Base-by-base conservation (phyloP, 1,284 basidiomycete genomes). In the Inonotus hispidus region DNA sequence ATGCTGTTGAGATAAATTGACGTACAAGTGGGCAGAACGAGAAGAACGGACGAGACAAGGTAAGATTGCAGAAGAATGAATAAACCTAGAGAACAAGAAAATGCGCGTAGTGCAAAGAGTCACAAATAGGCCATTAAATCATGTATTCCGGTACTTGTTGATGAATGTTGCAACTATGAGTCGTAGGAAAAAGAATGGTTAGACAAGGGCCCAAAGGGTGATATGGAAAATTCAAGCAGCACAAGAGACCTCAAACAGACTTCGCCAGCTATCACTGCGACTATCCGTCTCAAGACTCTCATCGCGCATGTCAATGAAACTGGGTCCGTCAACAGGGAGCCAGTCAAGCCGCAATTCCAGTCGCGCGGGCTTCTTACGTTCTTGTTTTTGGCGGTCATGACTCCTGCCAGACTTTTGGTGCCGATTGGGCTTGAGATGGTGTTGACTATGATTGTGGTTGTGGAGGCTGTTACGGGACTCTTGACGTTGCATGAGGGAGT, bases 291-390 rank as follows among this genome's bases (percentile, higher is more conserved):
- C 62, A 16, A 57, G 58, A 29, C 41, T 53, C 25, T 64, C 63
- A 21, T 64, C 63, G 21, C 56, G 55, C 47, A 64, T 46, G 25
- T 64, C 63, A 57, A 64, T 64, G 50, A 64, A 64, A 32, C 59
- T 64, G n/a, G 59, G 57, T 21, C 23, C 46, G 10, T 63, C 59
- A 21, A 37, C 47, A 43, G 46, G 25, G 7, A 25, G 35, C 61
- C 56, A 62, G 32, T 59, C 61, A 27, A 62, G 35, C 37, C 39
- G 56, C 21, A 62, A 21, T 29, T 59, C 58, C 7, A 60, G 45
- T 10, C 60, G 56, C n/a, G 54, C 35, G 21, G 49, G 52, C 25
- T 41, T 27, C 39, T 37, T 39, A 50, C 41, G 50, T 23, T 32
- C 32, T 32, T 32, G 32, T 32, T 32, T 32, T 8, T 32, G 32